Base-by-base conservation (phyloP, 805 yeast species). In the Wickerhamiella siamensis region DNA sequence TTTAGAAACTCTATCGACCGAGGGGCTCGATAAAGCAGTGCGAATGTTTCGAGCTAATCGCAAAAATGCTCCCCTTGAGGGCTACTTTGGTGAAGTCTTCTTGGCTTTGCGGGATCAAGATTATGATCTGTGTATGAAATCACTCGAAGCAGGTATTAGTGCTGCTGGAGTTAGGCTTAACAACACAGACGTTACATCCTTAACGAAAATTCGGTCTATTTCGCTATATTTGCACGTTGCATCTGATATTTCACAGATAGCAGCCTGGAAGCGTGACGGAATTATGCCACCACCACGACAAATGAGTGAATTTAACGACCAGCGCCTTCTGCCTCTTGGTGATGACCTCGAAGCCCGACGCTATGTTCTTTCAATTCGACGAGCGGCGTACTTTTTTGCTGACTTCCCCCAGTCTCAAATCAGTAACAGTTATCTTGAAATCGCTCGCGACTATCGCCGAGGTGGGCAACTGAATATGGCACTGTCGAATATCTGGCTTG, bases 371-470 rank as follows among this genome's bases (percentile, higher is more conserved):
- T 67, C 82, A 0, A 59, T 78, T 47, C 74, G 83, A 52, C 67
- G 74, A 39, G 65, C 78, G 1, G 74, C 66, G 3, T 36, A 47
- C 27, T 24, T 21, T 10, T 15, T 41, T 5, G 31, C 37, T 2
- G 33, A 19, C 15, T 26, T 53, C 21, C 43, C 47, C 1, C 31
- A 45, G 4, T 46, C 45, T 4, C 53, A 56, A 26, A 50, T 57
- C 9, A 71, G 73, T 5, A 66, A 70, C 20, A 68, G 77, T 0
- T 74, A 77, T 62, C 61, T 83, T 16, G 61, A 67, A 17, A 69
- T 78, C 27, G 76, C 94, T 0, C 65, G 67, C 38, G 63, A 80
- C 19, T 76, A 93, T 4, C 62, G 95, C 39, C 70, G 74, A 43
- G 75, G 77, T 44, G 72, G 75, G 8, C 69, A 87, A 45, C 61